A percentile compares a stretch with the other conserved stretches of the same genome.
Conservation (phyloP, 768 basidiomycete species). For the Panaeolus cyanescens region DNA sequence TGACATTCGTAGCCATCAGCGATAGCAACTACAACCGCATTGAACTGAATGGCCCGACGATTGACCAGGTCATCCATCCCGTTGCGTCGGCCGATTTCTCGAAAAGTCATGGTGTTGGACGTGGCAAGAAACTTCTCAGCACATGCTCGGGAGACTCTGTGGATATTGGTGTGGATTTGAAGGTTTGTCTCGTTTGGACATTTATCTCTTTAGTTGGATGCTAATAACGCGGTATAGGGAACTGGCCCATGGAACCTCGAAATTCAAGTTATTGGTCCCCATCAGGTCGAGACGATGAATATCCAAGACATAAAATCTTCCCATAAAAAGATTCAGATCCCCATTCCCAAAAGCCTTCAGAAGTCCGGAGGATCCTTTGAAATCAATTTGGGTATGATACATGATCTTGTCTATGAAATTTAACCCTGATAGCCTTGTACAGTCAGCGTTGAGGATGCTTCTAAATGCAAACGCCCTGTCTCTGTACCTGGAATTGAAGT, state of each 20-base stretch:
- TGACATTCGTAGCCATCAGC: conserved; percentile 76
- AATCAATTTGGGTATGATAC: conserved; percentile 66
- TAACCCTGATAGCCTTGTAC: conserved; percentile 17
- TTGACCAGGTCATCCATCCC: conserved; percentile 90
- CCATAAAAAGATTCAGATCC: conserved; percentile 58
- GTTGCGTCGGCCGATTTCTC: conserved; percentile 78
- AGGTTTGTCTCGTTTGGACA: conserved; percentile 43
- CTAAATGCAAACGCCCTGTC: conserved; percentile 80
- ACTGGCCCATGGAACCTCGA: conserved; percentile 90
- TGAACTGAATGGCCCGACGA: conserved; percentile 71
- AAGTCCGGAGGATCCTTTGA: conserved; percentile 76
- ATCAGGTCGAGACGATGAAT: conserved; percentile 58
- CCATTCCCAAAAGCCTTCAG: conserved; percentile 68
- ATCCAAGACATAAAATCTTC: conserved; percentile 57
- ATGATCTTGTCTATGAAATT: neutral
- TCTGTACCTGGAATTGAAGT: conserved; percentile 79
- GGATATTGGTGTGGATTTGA: conserved; percentile 78
- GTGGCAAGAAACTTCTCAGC: conserved; percentile 58
- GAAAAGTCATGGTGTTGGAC: conserved; percentile 35
- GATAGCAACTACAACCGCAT: conserved; percentile 84
- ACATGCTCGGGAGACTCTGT: conserved; percentile 82
- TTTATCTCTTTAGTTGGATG: neutral
- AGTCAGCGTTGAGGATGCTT: conserved; percentile 87
- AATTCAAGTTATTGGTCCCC: conserved; percentile 77
- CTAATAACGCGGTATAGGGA: conserved; percentile 50